Evolutionary conservation across 1,284 basidiomycete species (phyloP).

Genomic region (Microbotryum scabiosae): DNA sequence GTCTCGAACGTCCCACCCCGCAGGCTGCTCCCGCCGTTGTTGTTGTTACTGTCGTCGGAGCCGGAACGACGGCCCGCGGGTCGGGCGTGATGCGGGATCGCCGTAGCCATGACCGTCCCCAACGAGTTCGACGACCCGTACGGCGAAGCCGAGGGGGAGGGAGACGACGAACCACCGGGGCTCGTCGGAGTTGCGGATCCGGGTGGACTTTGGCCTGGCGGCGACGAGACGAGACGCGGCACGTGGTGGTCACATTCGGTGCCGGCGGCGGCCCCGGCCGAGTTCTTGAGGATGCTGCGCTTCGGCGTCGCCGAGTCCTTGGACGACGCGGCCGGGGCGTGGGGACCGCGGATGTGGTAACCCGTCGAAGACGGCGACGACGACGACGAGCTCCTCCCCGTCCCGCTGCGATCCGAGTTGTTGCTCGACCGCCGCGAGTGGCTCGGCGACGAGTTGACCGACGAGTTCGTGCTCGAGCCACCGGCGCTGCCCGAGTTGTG

Average conservation of each 20-base stretch:
- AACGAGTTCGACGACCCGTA: neutral
- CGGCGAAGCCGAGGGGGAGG: neutral
- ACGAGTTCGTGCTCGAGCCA: neutral
- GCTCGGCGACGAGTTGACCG: constrained; percentile 11
- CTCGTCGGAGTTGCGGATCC: too few species aligned
- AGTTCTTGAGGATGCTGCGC: constrained; percentile 20
- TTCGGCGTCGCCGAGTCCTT: constrained; percentile 16
- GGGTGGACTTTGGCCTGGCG: neutral
- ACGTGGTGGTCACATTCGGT: neutral
- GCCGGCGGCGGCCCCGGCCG: neutral
- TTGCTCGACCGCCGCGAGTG: constrained; percentile 16
- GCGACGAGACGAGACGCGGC: neutral
- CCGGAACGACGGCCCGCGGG: constrained; percentile 1
- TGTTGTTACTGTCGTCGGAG: constrained; percentile 2
- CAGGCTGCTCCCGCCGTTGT: neutral
- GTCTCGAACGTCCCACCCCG: neutral
- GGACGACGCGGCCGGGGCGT: constrained; percentile 6
- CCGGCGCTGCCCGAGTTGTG: too few species aligned
- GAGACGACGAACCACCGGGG: neutral
- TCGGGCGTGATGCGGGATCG: constrained; percentile 23
- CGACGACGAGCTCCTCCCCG: neutral
- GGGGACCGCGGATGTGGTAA: constrained; percentile 9
- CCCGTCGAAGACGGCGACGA: neutral
- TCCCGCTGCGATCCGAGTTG: neutral
- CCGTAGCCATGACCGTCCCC: constrained; percentile 20